phyloP scores from a whole-genome alignment of 208 protist genomes.

The Balamuthia mandrillaris region DNA sequence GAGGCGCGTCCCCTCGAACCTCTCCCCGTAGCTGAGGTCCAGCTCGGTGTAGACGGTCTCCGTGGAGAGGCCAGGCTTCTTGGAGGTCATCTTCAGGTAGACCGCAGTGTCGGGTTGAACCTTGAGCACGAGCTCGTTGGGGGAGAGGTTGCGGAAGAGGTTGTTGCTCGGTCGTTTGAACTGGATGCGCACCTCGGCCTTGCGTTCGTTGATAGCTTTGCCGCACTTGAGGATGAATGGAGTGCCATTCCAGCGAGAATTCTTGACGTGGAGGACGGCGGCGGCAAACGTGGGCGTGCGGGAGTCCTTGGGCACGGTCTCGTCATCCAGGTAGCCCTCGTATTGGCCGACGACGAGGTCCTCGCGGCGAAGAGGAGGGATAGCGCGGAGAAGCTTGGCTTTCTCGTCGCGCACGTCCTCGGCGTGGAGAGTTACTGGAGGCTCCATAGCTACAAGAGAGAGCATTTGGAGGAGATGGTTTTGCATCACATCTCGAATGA shows the following conservation, averaged over 20 bases:
- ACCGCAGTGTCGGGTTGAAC: conserved; percentile 79
- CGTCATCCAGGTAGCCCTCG: conserved; percentile 5
- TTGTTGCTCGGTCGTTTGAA: conserved; percentile 62
- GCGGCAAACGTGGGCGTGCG: conserved; percentile 69
- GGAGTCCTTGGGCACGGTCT: conserved; percentile 62
- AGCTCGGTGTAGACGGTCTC: conserved; percentile 59
- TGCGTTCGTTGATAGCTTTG: conserved; percentile 63
- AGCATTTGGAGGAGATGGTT: conserved; percentile 80
- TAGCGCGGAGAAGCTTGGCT: conserved; percentile 52
- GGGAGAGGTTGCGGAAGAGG: conserved; percentile 49
- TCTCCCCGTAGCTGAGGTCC: conserved; percentile 66
- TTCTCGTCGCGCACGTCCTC: conserved; percentile 74
- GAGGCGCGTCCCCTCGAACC: neutral
- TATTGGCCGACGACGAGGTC: conserved; percentile 61
- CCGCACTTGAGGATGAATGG: conserved; percentile 76
- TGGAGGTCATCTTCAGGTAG: conserved; percentile 68
- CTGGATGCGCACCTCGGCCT: conserved; percentile 72
- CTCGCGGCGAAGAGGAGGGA: conserved; percentile 40
- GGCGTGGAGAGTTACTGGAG: conserved; percentile 52
- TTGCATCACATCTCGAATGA: conserved; percentile 81
- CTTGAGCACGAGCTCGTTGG: conserved; percentile 79
- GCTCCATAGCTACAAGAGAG: conserved; percentile 77
- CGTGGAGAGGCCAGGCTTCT: conserved; percentile 56
- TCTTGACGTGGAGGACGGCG: conserved; percentile 66
- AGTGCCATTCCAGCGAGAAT: conserved; percentile 75